A percentile compares a stretch with the other conserved stretches of the same genome.
Conservation (phyloP, 495 filamentous ascomycete genomes). For the Aspergillus saccharolyticus region DNA sequence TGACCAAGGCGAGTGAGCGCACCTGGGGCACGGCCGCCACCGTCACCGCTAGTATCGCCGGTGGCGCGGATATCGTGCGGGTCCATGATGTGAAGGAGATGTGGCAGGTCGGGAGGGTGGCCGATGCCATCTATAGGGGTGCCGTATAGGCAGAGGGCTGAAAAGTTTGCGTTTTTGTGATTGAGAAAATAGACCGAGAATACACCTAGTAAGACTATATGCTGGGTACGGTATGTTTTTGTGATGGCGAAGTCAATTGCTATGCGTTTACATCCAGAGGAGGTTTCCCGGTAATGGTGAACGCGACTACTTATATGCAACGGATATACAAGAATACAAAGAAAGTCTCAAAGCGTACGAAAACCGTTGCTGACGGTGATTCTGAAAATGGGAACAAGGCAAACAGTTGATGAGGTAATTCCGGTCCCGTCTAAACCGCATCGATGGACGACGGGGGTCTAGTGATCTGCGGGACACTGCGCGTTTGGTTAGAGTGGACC, state of each 20-base stretch:
- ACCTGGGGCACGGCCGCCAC: constrained; percentile 85
- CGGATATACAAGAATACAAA: constrained; percentile 12
- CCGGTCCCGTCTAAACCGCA: background rate
- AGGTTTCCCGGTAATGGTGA: background rate
- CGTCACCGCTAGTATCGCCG: constrained; percentile 78
- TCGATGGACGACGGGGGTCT: background rate
- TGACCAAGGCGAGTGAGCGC: constrained; percentile 59
- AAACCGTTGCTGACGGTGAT: background rate
- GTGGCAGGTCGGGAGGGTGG: constrained; percentile 79
- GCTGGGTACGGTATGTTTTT: too few species aligned
- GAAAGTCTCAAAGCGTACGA: background rate
- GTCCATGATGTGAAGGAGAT: constrained; percentile 95
- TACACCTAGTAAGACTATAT: background rate
- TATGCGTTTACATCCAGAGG: background rate
- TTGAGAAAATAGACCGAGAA: background rate
- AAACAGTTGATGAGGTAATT: background rate
- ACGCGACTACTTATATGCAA: background rate
- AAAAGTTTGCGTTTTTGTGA: too few species aligned
- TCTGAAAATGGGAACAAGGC: constrained; percentile 1
- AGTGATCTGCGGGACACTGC: background rate
- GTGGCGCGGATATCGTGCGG: constrained; percentile 91
- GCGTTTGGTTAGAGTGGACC: background rate
- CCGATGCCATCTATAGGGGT: constrained; percentile 79
- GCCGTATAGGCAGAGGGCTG: too few species aligned
- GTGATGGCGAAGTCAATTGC: background rate